A percentile compares a stretch with the other conserved stretches of the same genome.
Evolutionary conservation across 768 basidiomycete species (phyloP).

Genomic region (Phlebiopsis gigantea): DNA sequence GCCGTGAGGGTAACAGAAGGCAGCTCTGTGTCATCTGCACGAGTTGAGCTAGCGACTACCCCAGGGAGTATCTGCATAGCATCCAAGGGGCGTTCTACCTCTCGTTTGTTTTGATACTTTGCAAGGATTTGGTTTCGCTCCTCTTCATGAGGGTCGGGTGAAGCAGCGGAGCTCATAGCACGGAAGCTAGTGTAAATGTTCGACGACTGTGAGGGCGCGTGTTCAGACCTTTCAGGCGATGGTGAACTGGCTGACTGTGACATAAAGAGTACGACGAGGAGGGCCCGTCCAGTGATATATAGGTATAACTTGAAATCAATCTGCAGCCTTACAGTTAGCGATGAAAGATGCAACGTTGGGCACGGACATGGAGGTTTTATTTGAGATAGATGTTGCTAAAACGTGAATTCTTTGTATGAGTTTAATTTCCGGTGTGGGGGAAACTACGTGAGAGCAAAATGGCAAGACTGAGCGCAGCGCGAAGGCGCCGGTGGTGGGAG

Average conservation of each 20-base stretch:
- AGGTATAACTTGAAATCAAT: too few relatives aligned
- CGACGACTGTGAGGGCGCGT: background rate
- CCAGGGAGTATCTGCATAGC: background rate
- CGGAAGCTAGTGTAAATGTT: background rate
- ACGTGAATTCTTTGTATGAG: background rate
- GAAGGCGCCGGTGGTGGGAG: background rate
- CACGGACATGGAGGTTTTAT: too few relatives aligned
- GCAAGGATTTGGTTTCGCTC: background rate
- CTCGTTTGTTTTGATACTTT: background rate
- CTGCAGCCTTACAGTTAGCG: background rate
- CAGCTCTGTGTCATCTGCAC: background rate
- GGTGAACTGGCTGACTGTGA: too few relatives aligned
- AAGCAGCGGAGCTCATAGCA: background rate
- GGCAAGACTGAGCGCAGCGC: background rate
- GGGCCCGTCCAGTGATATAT: too few relatives aligned
- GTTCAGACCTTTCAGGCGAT: too few relatives aligned
- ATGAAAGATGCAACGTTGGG: background rate
- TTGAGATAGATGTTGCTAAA: background rate
- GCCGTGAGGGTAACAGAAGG: background rate
- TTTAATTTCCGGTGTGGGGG: background rate
- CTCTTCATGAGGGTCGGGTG: background rate
- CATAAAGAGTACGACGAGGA: too few relatives aligned
- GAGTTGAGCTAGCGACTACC: background rate
- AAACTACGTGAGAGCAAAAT: background rate
- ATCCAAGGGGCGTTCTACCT: background rate